Evolutionary conservation across 345 rosid species (phyloP), one percentile per base, ranked within the genome.

Genomic region (Sonneratia caseolaris): DNA sequence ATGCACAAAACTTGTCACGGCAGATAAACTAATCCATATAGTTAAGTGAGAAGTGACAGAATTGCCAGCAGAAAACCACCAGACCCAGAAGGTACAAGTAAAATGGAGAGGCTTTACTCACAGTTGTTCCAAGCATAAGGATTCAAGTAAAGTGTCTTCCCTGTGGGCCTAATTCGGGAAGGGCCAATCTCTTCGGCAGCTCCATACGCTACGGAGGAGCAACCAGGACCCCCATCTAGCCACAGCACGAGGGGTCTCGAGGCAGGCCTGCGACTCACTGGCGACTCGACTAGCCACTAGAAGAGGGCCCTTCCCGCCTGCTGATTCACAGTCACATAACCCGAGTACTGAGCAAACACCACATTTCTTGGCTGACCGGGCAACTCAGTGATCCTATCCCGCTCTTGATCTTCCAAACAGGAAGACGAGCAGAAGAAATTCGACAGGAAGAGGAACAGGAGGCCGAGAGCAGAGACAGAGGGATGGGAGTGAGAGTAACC

Each of bases 161-260:
- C 97, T 76, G 85, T 93, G 16, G 89, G 84, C 62, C 81, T 80
- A 73, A 94, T 87, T 22, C 84, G 84, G 65, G 91, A 93, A 16
- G 98, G 98, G 32, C 97, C 96, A 18, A 91, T 84, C 77, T 94
- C 98, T 73, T 94, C 97, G 35, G 96, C 85, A 27, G 89, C 87
- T 55, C 96, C 97, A 66, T 74, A 94, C 43, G 95, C 97, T 36
- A 94, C 74, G 64, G 97, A 94, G 27, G 97, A 89, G 82, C 97
- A 94, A 75, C 96, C 96, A 74, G 96, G 98, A 4, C 98, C 98
- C 37, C 98, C 97, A 66, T 78, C 91, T 70, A 91, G 95, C 98
- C 98, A 94, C 78, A 91, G 77, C 43, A 94, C 85, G 53, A 91
- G 95, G 37, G 96, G 97, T 74, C 93, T 81, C 73, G 88, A 78